Evolutionary conservation across 352 stramenopile genomes (phyloP).

Genomic region (Thraustochytrium striatum): DNA sequence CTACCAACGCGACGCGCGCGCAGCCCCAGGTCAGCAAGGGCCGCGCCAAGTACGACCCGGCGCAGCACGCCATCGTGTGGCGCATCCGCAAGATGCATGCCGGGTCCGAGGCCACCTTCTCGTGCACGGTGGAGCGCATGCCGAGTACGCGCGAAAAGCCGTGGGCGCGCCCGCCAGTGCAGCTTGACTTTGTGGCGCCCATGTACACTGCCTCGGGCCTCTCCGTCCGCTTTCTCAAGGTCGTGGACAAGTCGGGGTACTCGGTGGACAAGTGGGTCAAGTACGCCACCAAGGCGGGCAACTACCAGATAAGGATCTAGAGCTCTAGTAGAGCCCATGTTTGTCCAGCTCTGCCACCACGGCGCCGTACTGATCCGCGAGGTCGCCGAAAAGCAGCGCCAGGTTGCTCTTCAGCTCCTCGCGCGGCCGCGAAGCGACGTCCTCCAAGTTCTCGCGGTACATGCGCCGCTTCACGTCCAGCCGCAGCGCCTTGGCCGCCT

Average conservation of each 20-base stretch:
- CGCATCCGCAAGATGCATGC: conserved; percentile 93
- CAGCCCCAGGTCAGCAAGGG: conserved; percentile 91
- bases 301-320: conserved; percentile 97
- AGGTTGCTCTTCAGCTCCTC: conserved; percentile 37
- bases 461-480: conserved; percentile 26
- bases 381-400: conserved; percentile 13
- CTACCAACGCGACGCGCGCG: conserved; percentile 91
- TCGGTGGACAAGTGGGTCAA: conserved; percentile 96
- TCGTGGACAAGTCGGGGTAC: conserved; percentile 98
- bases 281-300: conserved; percentile 93
- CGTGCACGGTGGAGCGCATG: conserved; percentile 93
- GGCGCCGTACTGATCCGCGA: neutral
- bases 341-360: neutral
- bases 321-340: neutral
- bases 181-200: conserved; percentile 90
- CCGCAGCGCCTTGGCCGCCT: neutral
- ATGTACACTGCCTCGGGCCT: conserved; percentile 97
- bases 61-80: conserved; percentile 96
- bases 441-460: conserved; percentile 6
- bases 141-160: conserved; percentile 84
- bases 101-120: conserved; percentile 87
- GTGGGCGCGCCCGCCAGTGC: conserved; percentile 91
- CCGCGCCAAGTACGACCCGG: conserved; percentile 92
- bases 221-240: conserved; percentile 95
- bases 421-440: neutral